Base-by-base conservation (phyloP, 371 early-diverging fungal species). In the Mortierella sp. region DNA sequence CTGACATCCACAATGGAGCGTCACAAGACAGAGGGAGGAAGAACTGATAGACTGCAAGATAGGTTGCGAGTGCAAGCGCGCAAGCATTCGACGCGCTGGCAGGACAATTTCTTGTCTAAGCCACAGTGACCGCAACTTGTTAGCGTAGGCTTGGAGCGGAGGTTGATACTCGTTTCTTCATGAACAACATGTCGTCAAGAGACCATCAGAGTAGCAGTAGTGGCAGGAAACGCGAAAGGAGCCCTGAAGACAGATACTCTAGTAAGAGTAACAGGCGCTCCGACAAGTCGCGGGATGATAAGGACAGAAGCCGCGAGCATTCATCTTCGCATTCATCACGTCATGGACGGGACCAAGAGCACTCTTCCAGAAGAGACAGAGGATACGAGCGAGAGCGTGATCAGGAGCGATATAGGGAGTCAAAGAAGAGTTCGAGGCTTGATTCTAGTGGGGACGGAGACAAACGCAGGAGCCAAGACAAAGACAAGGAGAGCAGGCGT, bases 221-320 rank as follows among this genome's bases (percentile, higher is more conserved):
- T 24, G 53, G 59, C 46, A 59, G 73, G 27, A 73, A 73, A 28
- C 53, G 73, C 17, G 55, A 62, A 37, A 52, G 63, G n/a, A 58
- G 59, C 34, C 60, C 61, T 2, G 69, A 41, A 9, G 60, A 58
- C 17, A 50, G 31, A 3, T 43, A 27, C 5, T n/a, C 46, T 12
- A 55, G 34, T 26, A 52, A 43, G 27, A 44, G 47, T 17, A 50
- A 37, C 31, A 56, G 34, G 11, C 28, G 49, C 17, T 26, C 26
- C 4, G 49, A 28, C 27, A 28, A 27, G 28, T 11, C 23, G 34
- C 42, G 57, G 26, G 60, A 34, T 30, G 60, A 60, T 17, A 42
- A 24, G 27, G 67, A 53, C 9, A 55, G 43, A 24, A 56, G 26
- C 6, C 31, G 51, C 19, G 48, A 63, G 59, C 65, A 51, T 34